Evolutionary conservation across 176 grass and related monocot species (phyloP), one percentile per base, ranked within the genome.

Genomic region (Phoenix dactylifera): DNA sequence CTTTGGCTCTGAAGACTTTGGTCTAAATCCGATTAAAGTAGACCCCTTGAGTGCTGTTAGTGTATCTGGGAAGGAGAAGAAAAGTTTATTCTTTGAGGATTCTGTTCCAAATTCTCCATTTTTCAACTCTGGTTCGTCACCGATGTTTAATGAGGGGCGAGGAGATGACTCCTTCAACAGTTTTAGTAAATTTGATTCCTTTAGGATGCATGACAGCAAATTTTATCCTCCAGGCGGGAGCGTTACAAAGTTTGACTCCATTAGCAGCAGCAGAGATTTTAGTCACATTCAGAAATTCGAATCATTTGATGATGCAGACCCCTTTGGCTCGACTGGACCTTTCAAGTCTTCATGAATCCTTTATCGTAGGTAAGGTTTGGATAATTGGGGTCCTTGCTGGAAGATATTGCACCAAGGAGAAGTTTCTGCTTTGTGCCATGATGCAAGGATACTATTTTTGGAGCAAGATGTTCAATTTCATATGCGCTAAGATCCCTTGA

Each of bases 31-130:
- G 57, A 57, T 74, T 57, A 78, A 79, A 63, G 79, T 75, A 64
- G 73, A 71, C 44, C 85, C 81, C 7, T 87, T 81, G 61, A 83
- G 70, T 58, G 81, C 69, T 1, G 57, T 61, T 55, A 80, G 72
- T 72, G 73, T 49, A 51, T 92, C 80, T 26, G 93, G 79, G 51
- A 83, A 81, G 28, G 65, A 56, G 67, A 95, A 95, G 74, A 88
- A 62, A 62, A 86, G 73, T 71, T 59, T 88, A 68, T 98, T 98
- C 73, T 98, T 92, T 60, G 93, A 98, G 15, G 93, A 98, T 57
- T 98, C 93, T 18, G 93, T 98, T 60, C 93, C 93, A 39, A 92
- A 88, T 61, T 86, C 93, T 54, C 93, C 93, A 50, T 72, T 84
- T 54, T 97, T 90, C 69, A 88, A 74, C 54, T 76, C 86, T 63